Conservation (phyloP, 2,329 filamentous ascomycete species). For the Colletotrichum sp. region DNA sequence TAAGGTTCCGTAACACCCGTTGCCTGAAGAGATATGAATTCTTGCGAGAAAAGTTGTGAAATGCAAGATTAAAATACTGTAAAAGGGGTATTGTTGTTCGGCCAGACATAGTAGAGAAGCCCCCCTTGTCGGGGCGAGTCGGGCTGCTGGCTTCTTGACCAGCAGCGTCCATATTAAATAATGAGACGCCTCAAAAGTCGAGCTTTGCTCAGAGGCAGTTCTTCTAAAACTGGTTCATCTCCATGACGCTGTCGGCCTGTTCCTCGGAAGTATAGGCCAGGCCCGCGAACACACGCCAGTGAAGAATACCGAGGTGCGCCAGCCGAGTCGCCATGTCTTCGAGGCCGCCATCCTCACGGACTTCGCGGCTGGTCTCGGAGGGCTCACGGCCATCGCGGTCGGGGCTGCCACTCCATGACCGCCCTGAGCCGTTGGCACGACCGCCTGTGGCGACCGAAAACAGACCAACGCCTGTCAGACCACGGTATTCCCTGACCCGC, state of each 20-base stretch:
- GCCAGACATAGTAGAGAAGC: constrained; percentile 16
- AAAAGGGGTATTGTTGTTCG: constrained; percentile 22
- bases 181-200: not conserved
- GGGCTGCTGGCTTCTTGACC: not conserved
- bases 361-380: constrained; percentile 40
- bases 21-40: not conserved
- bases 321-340: constrained; percentile 77
- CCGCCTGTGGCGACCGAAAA: constrained; percentile 62
- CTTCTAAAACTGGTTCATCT: constrained; percentile 28
- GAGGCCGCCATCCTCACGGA: constrained; percentile 58
- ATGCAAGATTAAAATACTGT: constrained; percentile 23
- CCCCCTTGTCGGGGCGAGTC: not conserved
- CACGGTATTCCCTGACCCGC: constrained; percentile 58
- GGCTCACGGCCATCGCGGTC: constrained; percentile 29
- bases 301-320: constrained; percentile 82
- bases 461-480: constrained; percentile 56
- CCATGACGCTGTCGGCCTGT: constrained; percentile 37
- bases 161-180: not conserved
- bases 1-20: constrained; percentile 9
- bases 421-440: constrained; percentile 43
- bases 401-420: constrained; percentile 35
- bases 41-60: constrained; percentile 9
- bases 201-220: not conserved
- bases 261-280: constrained; percentile 67
- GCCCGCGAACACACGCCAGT: constrained; percentile 88